These are phyloP conservation scores for Mortierella sp. DNA, from an alignment of 371 early-diverging fungal species.

Conservation along the genomic window DNA sequence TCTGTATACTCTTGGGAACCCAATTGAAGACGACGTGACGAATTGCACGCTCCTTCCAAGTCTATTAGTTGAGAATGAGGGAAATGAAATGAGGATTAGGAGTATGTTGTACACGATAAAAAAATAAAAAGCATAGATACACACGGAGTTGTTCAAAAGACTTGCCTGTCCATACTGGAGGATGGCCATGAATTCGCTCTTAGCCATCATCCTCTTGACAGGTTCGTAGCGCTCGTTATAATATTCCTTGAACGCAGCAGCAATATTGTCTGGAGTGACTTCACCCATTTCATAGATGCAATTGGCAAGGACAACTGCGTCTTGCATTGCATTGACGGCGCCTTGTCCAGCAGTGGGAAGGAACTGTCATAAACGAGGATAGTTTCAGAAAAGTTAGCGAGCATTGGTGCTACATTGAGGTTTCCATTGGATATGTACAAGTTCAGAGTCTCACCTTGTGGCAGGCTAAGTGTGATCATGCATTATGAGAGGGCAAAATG, in stretches of 20 bases:
- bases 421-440: background rate
- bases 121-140: background rate
- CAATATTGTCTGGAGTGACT: background rate
- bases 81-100: too few relatives aligned
- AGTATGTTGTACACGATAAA: too few relatives aligned
- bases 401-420: too few relatives aligned
- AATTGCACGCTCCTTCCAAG: conserved; percentile 15
- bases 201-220: background rate
- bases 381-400: background rate
- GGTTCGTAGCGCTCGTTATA: conserved; percentile 8
- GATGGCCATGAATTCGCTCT: conserved; percentile 12
- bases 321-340: conserved; percentile 24
- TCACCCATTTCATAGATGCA: conserved; percentile 12
- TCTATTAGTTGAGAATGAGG: background rate
- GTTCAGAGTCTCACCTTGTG: conserved; percentile 10
- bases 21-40: conserved; percentile 23
- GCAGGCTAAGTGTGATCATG: background rate
- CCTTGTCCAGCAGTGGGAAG: conserved; percentile 13
- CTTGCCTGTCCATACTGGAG: conserved; percentile 10
- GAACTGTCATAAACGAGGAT: background rate
- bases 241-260: conserved; percentile 8
- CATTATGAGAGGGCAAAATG: background rate
- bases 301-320: conserved; percentile 26
- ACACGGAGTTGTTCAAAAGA: background rate
- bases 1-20: conserved; percentile 24